These are phyloP conservation scores for Camelina neglecta DNA, from an alignment of 345 rosid species.

Conservation along the genomic window DNA sequence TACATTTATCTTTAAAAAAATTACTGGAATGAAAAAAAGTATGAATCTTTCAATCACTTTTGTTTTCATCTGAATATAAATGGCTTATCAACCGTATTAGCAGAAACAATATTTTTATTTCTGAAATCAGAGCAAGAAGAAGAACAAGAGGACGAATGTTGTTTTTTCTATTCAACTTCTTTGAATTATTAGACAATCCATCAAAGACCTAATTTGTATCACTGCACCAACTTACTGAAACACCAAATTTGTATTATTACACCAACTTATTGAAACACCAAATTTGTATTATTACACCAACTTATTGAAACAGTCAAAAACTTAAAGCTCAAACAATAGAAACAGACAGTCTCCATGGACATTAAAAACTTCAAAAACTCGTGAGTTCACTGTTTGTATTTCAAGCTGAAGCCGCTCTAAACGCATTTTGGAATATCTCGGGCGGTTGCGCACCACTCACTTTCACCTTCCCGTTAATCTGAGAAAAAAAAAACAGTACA, in stretches of 20 bases:
- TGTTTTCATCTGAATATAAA: neutral
- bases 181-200: slow-evolving; percentile 6
- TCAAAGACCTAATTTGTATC: neutral
- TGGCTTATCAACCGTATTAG: neutral
- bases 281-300: slow-evolving; percentile 20
- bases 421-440: slow-evolving; percentile 70
- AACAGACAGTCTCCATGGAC: neutral
- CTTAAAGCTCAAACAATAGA: slow-evolving; percentile 5
- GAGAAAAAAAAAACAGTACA: slow-evolving; percentile 41
- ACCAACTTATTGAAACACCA: neutral
- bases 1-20: too few relatives aligned
- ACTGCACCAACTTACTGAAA: neutral
- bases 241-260: neutral
- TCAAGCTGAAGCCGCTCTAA: slow-evolving; percentile 56
- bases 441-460: slow-evolving; percentile 84
- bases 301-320: slow-evolving; percentile 8
- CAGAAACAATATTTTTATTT: neutral
- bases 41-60: neutral
- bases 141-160: neutral
- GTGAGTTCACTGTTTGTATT: neutral
- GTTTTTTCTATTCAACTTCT: neutral
- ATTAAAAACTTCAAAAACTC: slow-evolving; percentile 1
- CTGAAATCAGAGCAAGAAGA: slow-evolving; percentile 13
- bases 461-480: slow-evolving; percentile 81
- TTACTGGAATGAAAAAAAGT: neutral